Percentiles rank a stretch among this genome's conserved stretches.
Evolutionary conservation across 352 stramenopile genomes (phyloP).

Genomic region (Phytophthora parvispora): DNA sequence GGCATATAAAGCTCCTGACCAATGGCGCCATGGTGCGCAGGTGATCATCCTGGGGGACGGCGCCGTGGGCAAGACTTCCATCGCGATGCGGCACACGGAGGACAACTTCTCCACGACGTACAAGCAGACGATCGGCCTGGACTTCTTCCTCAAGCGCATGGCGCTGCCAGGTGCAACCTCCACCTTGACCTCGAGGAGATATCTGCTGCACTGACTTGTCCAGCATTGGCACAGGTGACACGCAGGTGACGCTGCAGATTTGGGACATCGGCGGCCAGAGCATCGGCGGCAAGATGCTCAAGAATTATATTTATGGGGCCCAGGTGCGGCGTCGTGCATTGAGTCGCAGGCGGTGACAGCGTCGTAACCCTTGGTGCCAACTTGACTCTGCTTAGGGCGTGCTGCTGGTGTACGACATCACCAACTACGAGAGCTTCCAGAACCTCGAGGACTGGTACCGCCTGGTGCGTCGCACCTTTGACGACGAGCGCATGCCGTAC

Average conservation of each 20-base stretch:
- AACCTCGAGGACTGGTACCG: constrained; percentile 97
- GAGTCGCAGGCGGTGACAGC: no score
- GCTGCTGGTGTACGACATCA: constrained; percentile 96
- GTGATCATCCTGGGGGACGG: constrained; percentile 96
- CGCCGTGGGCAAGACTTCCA: constrained; percentile 96
- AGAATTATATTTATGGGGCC: constrained; percentile 97
- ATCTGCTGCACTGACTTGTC: background rate
- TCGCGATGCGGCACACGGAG: constrained; percentile 93
- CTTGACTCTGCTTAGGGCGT: constrained; percentile 71
- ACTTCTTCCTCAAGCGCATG: constrained; percentile 97
- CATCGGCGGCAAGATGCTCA: constrained; percentile 88
- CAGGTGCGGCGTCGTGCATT: constrained; percentile 60
- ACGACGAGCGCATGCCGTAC: constrained; percentile 90
- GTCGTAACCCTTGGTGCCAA: background rate
- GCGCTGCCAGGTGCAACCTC: constrained; percentile 75
- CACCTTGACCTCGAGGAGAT: no score
- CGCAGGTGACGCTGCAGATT: constrained; percentile 94
- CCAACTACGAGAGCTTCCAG: constrained; percentile 96
- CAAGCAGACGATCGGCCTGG: constrained; percentile 96
- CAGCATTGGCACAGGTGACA: constrained; percentile 65
- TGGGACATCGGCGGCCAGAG: constrained; percentile 96
- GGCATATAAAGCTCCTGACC: no score
- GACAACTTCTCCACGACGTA: constrained; percentile 95
- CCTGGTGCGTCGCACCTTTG: constrained; percentile 92
- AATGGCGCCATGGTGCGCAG: constrained; percentile 38